Evolutionary conservation across 805 yeast genomes (phyloP).

Genomic region (Hanseniaspora taiwanica): DNA sequence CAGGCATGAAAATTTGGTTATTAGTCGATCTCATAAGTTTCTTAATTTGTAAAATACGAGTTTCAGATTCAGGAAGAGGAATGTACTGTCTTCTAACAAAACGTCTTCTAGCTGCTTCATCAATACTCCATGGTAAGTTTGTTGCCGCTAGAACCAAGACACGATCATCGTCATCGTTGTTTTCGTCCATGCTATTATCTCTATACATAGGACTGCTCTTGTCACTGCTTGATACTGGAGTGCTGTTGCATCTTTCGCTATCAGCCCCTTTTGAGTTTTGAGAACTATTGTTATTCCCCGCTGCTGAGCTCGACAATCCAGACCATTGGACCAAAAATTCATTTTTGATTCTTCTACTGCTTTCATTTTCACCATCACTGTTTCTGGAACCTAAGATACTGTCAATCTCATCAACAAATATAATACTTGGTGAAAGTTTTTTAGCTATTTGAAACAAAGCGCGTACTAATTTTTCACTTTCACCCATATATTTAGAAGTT

Average conservation of each 20-base stretch:
- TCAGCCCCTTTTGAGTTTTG: conserved; percentile 38
- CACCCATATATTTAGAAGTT: conserved; percentile 81
- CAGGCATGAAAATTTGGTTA: background rate
- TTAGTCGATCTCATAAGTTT: conserved; percentile 41
- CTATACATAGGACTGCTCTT: no score
- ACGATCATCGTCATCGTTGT: conserved; percentile 32
- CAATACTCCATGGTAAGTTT: conserved; percentile 92
- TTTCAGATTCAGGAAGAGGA: conserved; percentile 82
- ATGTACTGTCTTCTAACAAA: conserved; percentile 87
- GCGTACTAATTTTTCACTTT: conserved; percentile 83
- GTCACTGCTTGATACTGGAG: background rate
- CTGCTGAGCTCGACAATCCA: conserved; percentile 75
- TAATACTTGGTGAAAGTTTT: conserved; percentile 81
- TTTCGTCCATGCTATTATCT: background rate
- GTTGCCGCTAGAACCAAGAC: conserved; percentile 92
- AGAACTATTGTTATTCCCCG: no score
- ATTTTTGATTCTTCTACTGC: conserved; percentile 78
- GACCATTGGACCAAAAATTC: conserved; percentile 95
- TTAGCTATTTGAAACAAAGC: conserved; percentile 78
- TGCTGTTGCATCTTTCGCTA: conserved; percentile 13
- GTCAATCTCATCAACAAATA: conserved; percentile 93
- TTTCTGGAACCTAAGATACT: conserved; percentile 70
- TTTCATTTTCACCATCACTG: conserved; percentile 53
- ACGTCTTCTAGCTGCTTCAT: conserved; percentile 91
- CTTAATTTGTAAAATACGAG: conserved; percentile 57